Evolutionary conservation across 192 early-diverging fungal species (phyloP).

Genomic region (Dimargaris cristalligena): DNA sequence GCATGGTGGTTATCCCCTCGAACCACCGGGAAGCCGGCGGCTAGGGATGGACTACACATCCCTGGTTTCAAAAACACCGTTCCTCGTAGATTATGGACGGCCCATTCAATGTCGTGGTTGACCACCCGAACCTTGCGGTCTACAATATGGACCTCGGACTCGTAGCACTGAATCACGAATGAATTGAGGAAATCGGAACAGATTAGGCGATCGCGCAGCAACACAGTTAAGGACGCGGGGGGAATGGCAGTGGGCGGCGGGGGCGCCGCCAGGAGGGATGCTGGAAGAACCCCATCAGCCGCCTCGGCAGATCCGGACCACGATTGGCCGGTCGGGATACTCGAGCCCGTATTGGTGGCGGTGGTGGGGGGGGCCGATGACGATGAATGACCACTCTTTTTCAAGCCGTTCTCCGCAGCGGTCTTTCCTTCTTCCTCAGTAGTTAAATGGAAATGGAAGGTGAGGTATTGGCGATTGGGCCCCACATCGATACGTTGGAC

Average conservation of each 20-base stretch:
- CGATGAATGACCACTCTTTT: slow-evolving; percentile 5
- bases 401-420: slow-evolving; percentile 4
- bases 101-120: slow-evolving; percentile 35
- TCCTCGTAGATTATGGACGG: slow-evolving; percentile 31
- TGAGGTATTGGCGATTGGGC: slow-evolving; percentile 27
- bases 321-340: background rate
- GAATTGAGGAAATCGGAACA: slow-evolving; percentile 31
- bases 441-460: slow-evolving; percentile 21
- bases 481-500: slow-evolving; percentile 30
- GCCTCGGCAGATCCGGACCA: background rate
- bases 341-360: slow-evolving; percentile 9
- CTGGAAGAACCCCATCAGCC: background rate
- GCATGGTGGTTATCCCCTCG: background rate
- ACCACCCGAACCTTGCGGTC: slow-evolving; percentile 25
- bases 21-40: too few relatives aligned
- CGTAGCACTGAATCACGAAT: slow-evolving; percentile 27
- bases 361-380: slow-evolving; percentile 2
- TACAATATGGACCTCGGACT: slow-evolving; percentile 14
- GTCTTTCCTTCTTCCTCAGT: background rate
- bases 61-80: slow-evolving; percentile 27
- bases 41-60: background rate
- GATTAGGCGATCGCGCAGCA: slow-evolving; percentile 28
- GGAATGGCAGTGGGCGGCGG: background rate
- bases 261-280: background rate
- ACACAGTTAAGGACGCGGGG: slow-evolving; percentile 18